Evolutionary conservation across 495 filamentous ascomycete species (phyloP), one percentile per base, ranked within the genome.

Genomic region (Aspergillus bridgeri): DNA sequence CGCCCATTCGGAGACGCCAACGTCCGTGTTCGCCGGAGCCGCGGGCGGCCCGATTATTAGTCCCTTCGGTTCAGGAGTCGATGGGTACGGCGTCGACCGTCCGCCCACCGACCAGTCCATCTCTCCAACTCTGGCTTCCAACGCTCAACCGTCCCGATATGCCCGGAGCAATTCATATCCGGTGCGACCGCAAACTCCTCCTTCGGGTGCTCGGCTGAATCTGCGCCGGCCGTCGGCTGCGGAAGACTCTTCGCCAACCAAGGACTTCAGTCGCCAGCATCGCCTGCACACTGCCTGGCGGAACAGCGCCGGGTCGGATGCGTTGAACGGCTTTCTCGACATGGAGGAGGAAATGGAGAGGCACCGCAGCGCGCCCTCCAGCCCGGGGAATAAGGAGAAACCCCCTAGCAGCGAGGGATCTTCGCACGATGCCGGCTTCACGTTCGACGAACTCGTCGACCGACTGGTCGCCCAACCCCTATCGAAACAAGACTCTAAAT

Each of bases 361-460:
- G 23, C 60, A 61, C n/a, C 66, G 60, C 17, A 69, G 64, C 56
- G 59, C 57, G 9, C 70, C 73, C 0, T 59, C 64, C 24, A 75
- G 68, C 57, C 67, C 75, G 5, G 65, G 59, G 45, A 68, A 66
- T 44, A 69, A 76, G 59, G 63, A 65, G 20, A 70, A 71, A 49
- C 63, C 70, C 4, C 68, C 67, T 51, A 76, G 33, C 33, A 38
- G 67, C 53, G 71, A 73, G 53, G 66, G 68, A 49, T 71, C 64
- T 20, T 66, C 69, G 18, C 67, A 64, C 43, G 81, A 81, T 51
- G 69, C 75, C 11, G 90, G 90, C 4, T 75, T 88, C 19, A 85
- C 83, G 6, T 96, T 96, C 63, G 91, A 95, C 63, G 90, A 96
- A 52, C 79, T 98, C 8, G 88, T 98, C 17, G 91, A 97, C 69